Evolutionary conservation across 768 basidiomycete genomes (phyloP), one percentile per base, ranked within the genome.

Genomic region (Solioccasus polychromus): DNA sequence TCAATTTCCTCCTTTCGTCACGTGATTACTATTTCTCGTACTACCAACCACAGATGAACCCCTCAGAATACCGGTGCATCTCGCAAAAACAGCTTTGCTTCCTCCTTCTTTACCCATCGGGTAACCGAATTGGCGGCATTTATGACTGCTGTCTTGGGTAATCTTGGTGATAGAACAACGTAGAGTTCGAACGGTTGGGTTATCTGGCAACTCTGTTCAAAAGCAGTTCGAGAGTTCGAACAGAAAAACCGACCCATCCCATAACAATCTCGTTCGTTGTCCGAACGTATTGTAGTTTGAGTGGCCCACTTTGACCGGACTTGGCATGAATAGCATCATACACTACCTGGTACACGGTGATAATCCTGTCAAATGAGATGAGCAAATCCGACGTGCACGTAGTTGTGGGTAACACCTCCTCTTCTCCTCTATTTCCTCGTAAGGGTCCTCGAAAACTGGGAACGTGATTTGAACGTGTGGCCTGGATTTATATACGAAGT

Each of bases 131-230:
- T 95, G 8, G 95, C 96, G 5, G 92, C 88, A 11, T 83, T 80
- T 12, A 97, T 83, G 2, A 81, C 84, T 0, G 88, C 92, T 40
- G 83, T 85, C 74, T 97, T 97, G 6, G 95, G 90, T 42, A 97
- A 61, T 38, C 78, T 74, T 9, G 91, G 88, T 1, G 92, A 89
- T 12, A 94, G 63, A 0, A 87, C 75, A 39, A 95, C 68, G 61
- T 96, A 98, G 14, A 98, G 68, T 64, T 98, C 96, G 59, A 96
- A 97, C 0, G 85, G 84, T 58, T 92, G 88, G 0, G 94, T 96
- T 47, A 94, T 86, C 94, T 98, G 59, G 24, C 11, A 37, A 20
- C 5, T 10, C 20, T 3, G 25, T 55, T 30, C 14, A 39, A 29
- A n/a, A 35, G 10, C 10, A 35, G 23, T 15, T 28, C 26, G 15